Percentiles rank a stretch among this genome's conserved stretches.
phyloP scores from a whole-genome alignment of 768 basidiomycete genomes.

The Amanita phalloides region DNA sequence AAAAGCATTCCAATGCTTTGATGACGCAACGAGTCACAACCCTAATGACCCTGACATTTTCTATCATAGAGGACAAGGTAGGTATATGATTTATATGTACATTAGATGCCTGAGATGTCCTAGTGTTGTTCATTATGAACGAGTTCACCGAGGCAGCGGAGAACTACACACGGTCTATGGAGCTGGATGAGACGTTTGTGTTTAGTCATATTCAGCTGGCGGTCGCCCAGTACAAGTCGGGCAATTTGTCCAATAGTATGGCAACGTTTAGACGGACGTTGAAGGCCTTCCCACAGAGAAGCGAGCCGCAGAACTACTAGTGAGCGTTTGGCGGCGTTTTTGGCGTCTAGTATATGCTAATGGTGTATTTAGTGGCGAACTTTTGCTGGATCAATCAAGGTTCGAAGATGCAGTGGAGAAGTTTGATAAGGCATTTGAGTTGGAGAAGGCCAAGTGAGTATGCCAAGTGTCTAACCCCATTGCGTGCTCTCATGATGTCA shows the following conservation, averaged over 20 bases:
- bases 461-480: constrained; percentile 1
- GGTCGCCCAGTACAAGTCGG: constrained; percentile 92
- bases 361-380: constrained; percentile 60
- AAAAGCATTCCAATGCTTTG: constrained; percentile 85
- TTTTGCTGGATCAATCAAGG: constrained; percentile 83
- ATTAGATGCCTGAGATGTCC: neutral
- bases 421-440: constrained; percentile 85
- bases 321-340: constrained; percentile 21
- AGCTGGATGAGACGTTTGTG: constrained; percentile 80
- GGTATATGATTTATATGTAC: constrained; percentile 9
- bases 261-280: constrained; percentile 83
- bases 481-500: neutral
- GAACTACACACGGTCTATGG: constrained; percentile 87
- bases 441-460: constrained; percentile 64
- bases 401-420: constrained; percentile 85
- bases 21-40: constrained; percentile 76
- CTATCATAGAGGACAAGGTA: constrained; percentile 97
- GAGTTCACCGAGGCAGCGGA: constrained; percentile 78
- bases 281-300: constrained; percentile 73
- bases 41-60: constrained; percentile 88
- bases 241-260: constrained; percentile 72
- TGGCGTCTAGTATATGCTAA: neutral
- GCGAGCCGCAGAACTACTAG: constrained; percentile 95
- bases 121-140: constrained; percentile 92
- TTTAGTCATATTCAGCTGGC: constrained; percentile 97